A percentile compares a stretch with the other conserved stretches of the same genome.
phyloP scores from a whole-genome alignment of 371 early-diverging fungal genomes.

The Capillidium heterosporum region DNA sequence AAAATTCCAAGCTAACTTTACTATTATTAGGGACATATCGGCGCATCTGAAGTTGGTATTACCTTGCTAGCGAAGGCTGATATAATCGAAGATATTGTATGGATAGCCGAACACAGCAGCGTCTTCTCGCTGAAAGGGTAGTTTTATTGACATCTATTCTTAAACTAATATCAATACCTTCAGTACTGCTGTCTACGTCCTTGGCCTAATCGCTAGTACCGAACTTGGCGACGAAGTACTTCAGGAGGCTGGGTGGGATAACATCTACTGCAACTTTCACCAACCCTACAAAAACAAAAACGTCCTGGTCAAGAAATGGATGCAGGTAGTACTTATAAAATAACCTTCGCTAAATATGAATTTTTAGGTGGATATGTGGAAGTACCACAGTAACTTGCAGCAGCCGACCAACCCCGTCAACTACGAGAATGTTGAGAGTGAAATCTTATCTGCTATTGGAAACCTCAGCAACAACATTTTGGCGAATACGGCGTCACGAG shows the following conservation, averaged over 20 bases:
- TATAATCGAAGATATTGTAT: constrained; percentile 44
- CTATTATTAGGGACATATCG: constrained; percentile 46
- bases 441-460: constrained; percentile 52
- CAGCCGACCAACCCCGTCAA: not conserved
- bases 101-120: constrained; percentile 42
- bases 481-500: constrained; percentile 56
- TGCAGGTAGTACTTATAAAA: not conserved
- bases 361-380: not conserved
- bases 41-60: constrained; percentile 43
- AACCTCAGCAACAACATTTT: constrained; percentile 74
- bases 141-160: constrained; percentile 1
- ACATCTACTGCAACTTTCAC: constrained; percentile 15
- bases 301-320: not conserved
- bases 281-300: not conserved
- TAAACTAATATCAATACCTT: not conserved
- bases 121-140: constrained; percentile 66
- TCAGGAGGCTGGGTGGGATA: constrained; percentile 53
- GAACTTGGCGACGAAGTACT: constrained; percentile 48
- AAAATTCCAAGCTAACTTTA: not conserved
- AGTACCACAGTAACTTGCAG: not conserved
- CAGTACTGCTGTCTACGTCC: constrained; percentile 61
- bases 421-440: constrained; percentile 18
- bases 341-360: not conserved
- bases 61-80: constrained; percentile 50
- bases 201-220: constrained; percentile 51